Percentiles rank a stretch among this genome's conserved stretches.
Evolutionary conservation across 805 yeast species (phyloP).

Genomic region (Spathaspora arborariae): DNA sequence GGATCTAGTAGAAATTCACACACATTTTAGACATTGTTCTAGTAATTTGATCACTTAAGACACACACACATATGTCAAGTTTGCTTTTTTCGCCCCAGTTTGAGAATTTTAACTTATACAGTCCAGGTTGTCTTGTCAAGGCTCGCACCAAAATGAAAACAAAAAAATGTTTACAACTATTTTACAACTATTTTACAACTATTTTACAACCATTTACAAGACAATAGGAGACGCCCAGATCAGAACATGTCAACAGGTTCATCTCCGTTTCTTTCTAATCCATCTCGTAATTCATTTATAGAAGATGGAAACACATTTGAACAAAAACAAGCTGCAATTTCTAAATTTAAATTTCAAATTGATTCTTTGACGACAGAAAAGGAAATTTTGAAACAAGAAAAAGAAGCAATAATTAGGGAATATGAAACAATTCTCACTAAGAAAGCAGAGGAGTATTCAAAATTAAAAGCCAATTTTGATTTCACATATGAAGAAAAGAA

Average conservation of each 20-base stretch:
- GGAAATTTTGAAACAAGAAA: conserved; percentile 24
- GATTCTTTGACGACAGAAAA: conserved; percentile 31
- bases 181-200: too few relatives aligned
- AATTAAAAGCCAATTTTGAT: conserved; percentile 34
- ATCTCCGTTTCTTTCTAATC: conserved; percentile 28
- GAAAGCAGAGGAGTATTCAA: conserved; percentile 30
- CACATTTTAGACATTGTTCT: conserved; percentile 45
- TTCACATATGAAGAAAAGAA: conserved; percentile 31
- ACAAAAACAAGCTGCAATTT: conserved; percentile 15
- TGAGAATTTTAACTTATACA: too few relatives aligned
- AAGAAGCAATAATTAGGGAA: conserved; percentile 18
- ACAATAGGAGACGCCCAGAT: not conserved
- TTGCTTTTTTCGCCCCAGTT: not conserved
- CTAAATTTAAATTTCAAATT: conserved; percentile 31
- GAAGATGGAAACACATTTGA: conserved; percentile 14
- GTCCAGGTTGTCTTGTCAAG: too few relatives aligned
- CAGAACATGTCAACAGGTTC: conserved; percentile 11
- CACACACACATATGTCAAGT: not conserved
- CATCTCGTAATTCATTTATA: conserved; percentile 5
- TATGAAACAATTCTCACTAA: conserved; percentile 26
- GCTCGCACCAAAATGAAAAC: too few relatives aligned
- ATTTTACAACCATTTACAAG: not conserved
- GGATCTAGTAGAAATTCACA: conserved; percentile 23
- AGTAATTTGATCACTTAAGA: not conserved
- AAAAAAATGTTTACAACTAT: too few relatives aligned